Evolutionary conservation across 177 flowering plant genomes (phyloP).

Genomic region (Vitis hybrid): DNA sequence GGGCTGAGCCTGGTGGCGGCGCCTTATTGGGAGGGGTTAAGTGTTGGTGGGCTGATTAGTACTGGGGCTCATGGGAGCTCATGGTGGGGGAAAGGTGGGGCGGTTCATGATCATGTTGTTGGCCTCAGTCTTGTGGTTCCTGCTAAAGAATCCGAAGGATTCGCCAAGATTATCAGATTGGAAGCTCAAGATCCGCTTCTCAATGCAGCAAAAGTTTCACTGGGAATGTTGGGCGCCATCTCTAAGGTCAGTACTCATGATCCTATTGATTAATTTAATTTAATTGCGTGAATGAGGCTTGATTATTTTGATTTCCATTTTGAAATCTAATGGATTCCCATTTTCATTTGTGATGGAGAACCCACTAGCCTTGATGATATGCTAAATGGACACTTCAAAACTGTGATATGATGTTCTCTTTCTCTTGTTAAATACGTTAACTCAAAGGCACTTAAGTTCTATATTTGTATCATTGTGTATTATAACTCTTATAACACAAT

Average conservation of each 20-base stretch:
- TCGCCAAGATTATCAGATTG: slow-evolving; percentile 52
- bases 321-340: too few species aligned
- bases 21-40: slow-evolving; percentile 93
- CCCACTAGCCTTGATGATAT: too few species aligned
- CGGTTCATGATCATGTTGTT: slow-evolving; percentile 83
- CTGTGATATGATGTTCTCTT: too few species aligned
- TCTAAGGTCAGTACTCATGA: slow-evolving; percentile 56
- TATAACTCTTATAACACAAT: too few species aligned
- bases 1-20: slow-evolving; percentile 75
- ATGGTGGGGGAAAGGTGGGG: slow-evolving; percentile 90
- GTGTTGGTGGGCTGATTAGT: slow-evolving; percentile 74
- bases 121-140: slow-evolving; percentile 70
- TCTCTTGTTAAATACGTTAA: too few species aligned
- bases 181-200: slow-evolving; percentile 39
- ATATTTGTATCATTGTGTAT: too few species aligned
- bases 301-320: too few species aligned
- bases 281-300: too few species aligned
- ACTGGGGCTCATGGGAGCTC: slow-evolving; percentile 93
- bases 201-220: slow-evolving; percentile 67
- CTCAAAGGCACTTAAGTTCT: too few species aligned
- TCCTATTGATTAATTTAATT: not conserved
- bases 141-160: slow-evolving; percentile 49
- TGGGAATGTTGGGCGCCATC: slow-evolving; percentile 76
- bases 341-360: too few species aligned
- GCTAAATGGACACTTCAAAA: too few species aligned